phyloP scores from a whole-genome alignment of 2,329 filamentous ascomycete genomes.

The Stenocarpella maydis region DNA sequence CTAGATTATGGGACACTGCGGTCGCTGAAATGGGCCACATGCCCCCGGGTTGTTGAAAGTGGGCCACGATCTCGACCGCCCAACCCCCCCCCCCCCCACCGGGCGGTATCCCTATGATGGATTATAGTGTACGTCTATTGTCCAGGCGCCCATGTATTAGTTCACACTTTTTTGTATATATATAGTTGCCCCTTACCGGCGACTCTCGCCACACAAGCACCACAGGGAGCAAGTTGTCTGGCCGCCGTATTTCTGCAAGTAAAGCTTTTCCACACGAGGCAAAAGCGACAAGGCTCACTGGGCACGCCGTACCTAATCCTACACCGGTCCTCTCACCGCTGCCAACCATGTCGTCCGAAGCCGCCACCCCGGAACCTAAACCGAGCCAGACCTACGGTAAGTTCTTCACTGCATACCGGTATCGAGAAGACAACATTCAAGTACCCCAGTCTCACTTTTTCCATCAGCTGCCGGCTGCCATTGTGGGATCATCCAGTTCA shows the following conservation, averaged over 20 bases:
- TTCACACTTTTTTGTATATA: background rate
- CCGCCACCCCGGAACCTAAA: conserved; percentile 29
- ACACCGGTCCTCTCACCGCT: background rate
- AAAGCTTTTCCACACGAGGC: too few species aligned
- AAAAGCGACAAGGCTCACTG: too few species aligned
- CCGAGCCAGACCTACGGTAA: conserved; percentile 49
- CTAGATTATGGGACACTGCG: background rate
- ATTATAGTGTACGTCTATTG: background rate
- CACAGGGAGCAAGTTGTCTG: background rate
- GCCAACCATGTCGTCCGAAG: conserved; percentile 26
- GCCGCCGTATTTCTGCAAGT: background rate
- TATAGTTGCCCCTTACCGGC: background rate
- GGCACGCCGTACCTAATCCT: too few species aligned
- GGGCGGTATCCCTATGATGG: background rate
- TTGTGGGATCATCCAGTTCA: conserved; percentile 60
- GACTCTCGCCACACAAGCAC: background rate
- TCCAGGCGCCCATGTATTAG: background rate
- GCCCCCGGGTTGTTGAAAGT: background rate
- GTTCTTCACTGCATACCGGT: too few species aligned
- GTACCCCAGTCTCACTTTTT: too few species aligned
- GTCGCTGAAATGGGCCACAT: background rate
- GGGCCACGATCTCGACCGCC: background rate
- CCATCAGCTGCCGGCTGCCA: conserved; percentile 52
- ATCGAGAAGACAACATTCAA: too few species aligned
- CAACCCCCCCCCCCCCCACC: too few species aligned